phyloP scores from a whole-genome alignment of 768 basidiomycete genomes.

The Tulasnella sp. region DNA sequence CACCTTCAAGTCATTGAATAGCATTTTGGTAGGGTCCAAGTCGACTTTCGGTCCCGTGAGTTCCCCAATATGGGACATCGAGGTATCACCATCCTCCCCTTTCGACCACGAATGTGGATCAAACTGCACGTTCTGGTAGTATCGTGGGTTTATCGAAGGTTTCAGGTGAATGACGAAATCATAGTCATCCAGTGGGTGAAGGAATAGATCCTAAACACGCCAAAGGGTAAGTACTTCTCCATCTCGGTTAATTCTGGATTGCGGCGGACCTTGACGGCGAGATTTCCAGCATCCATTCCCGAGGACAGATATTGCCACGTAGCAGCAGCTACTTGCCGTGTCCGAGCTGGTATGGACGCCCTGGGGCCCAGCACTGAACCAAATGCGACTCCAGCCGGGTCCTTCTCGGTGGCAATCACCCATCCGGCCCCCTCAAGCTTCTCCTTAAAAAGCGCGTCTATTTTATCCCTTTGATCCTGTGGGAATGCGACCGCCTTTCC shows the following conservation, averaged over 20 bases:
- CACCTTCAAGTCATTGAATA: conserved; percentile 72
- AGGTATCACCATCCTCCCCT: not conserved
- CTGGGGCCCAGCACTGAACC: conserved; percentile 59
- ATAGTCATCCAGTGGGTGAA: conserved; percentile 79
- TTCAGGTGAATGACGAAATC: conserved; percentile 79
- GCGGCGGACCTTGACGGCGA: conserved; percentile 56
- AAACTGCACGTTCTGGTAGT: conserved; percentile 61
- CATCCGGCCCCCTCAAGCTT: conserved; percentile 48
- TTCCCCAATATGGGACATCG: not conserved
- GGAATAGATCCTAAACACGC: conserved; percentile 67
- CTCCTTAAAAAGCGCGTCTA: conserved; percentile 35
- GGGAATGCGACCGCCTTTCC: conserved; percentile 37
- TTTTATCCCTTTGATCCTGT: conserved; percentile 29
- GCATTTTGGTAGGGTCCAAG: conserved; percentile 70
- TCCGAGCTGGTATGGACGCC: conserved; percentile 65
- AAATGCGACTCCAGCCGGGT: conserved; percentile 73
- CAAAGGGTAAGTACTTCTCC: not conserved
- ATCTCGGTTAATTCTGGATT: not conserved
- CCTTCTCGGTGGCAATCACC: conserved; percentile 73
- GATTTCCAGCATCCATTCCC: conserved; percentile 46
- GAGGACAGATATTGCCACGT: conserved; percentile 56
- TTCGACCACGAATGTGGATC: conserved; percentile 37
- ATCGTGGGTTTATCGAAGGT: conserved; percentile 58
- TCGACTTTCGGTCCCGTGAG: conserved; percentile 47
- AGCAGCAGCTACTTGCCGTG: conserved; percentile 69